Percentiles rank a stretch among this genome's conserved stretches.
Conservation (phyloP, 2,329 filamentous ascomycete species). For the Pseudohalonectria lignicola region DNA sequence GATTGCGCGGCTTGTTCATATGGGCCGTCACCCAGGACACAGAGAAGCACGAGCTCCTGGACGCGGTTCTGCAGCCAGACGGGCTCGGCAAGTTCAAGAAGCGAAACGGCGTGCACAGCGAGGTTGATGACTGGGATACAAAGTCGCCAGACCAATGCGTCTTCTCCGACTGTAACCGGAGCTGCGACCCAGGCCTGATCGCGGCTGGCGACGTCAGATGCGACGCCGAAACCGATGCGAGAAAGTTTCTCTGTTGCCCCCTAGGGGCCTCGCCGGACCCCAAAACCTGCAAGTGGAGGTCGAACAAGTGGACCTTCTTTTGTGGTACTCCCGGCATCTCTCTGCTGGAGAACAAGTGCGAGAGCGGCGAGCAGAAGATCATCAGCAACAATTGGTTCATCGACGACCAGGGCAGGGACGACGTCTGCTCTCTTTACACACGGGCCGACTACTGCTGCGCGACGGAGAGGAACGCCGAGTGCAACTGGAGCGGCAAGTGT, state of each 20-base stretch:
- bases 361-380: neutral
- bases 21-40: conserved; percentile 15
- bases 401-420: neutral
- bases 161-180: neutral
- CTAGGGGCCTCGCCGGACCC: neutral
- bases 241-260: neutral
- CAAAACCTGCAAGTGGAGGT: neutral
- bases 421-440: neutral
- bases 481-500: neutral
- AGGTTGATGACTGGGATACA: neutral
- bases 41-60: conserved; percentile 2
- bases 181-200: neutral
- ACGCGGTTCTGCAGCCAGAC: conserved; percentile 1
- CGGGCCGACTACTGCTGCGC: neutral
- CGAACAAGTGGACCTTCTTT: neutral
- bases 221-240: neutral
- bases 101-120: neutral
- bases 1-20: conserved; percentile 14
- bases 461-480: neutral
- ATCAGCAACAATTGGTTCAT: neutral
- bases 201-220: neutral
- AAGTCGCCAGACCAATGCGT: neutral
- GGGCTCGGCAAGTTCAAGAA: neutral
- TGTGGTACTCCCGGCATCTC: too few relatives aligned
- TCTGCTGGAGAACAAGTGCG: neutral